Base-by-base conservation (phyloP, 2,329 filamentous ascomycete genomes). In the Corynespora cassiicola region DNA sequence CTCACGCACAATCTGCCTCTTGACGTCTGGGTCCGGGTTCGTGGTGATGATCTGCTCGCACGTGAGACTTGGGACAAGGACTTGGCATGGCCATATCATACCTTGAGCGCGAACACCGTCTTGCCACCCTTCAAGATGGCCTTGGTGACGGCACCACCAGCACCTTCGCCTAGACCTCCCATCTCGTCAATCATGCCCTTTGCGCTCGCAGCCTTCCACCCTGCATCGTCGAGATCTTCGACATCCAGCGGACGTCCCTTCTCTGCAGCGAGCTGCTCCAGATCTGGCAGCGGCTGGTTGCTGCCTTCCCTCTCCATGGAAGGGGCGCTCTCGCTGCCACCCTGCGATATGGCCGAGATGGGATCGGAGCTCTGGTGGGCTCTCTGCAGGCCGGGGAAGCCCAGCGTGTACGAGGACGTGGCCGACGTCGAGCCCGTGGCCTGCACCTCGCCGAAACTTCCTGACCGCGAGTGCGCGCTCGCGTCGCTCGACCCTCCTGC, bases 1-100 rank as follows among this genome's bases (percentile, higher is more conserved):
- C 69, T 99, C 94, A 63, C 94, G 87, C 44, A 97, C 82, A 57
- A 99, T 99, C 71, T 99, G 94, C 68, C 95, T 96, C 78, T 96
- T 97, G 46, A 97, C 90, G 65, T 96, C 92, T 9, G 94, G 92
- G 57, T 99, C 94, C 2, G 94, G 94, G 65, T 97, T 95, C 21
- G 94, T 96, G 3, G 94, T 99, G 65, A 99, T 99, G 62, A 99
- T 87, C 92, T 67, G 18, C n/a, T n/a, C n/a, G n/a, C n/a, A n/a
- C n/a, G n/a, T n/a, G n/a, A n/a, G n/a, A n/a, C n/a, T n/a, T n/a
- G 4, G 11, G 22, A 16, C 6, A 2, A 9, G 5, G 9, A 8
- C 28, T 63, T 27, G 61, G 52, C 30, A 22, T 7, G 17, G 9
- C 21, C 23, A 20, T 2, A 17, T 26, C 40, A 55, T 71, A 95